Evolutionary conservation across 495 filamentous ascomycete species (phyloP), one percentile per base, ranked within the genome.

Genomic region (Penicillium egyptiacum): DNA sequence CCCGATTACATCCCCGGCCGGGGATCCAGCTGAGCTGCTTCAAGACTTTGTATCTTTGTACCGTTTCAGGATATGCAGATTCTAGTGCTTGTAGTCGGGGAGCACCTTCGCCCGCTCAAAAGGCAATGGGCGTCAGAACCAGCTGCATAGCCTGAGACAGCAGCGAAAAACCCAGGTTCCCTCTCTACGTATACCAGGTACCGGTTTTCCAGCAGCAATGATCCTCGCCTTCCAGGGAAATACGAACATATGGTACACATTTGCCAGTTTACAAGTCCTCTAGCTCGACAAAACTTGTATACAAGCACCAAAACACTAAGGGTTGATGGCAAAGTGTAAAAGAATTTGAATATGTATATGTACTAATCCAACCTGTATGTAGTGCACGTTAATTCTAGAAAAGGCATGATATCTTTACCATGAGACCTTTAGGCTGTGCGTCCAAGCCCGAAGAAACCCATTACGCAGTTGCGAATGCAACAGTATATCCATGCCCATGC

Each of bases 301-400:
- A 25, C 16, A 33, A 17, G 5, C 7, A 35, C 10, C n/a, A 4
- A 22, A 4, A 23, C 2, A 35, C 14, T 2, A 16, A 37, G 35
- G 11, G 11, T 37, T 37, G 10, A 45, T 11, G 16, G 45, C 14
- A 35, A 46, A 17, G 14, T 12, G 23, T 31, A 31, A 25, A 55
- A 35, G 26, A 28, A 42, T 26, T 22, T 11, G 14, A 41, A 54
- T 28, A 37, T 59, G 1, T 33, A 20, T 46, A 41, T 16, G 1
- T 33, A 33, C 10, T 30, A 39, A 31, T 35, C 42, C 20, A 20
- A 10, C 28, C 22, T 20, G 23, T 42, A 55, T 52, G 39, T 42
- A 26, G 26, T 33, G 40, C 33, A 52, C 12, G 23, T 60, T 50
- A 45, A 39, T 52, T 42, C 45, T 52, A 56, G 19, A 58, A 19